Conservation (phyloP, 495 filamentous ascomycete genomes). For the Aspergillus biplanus region DNA sequence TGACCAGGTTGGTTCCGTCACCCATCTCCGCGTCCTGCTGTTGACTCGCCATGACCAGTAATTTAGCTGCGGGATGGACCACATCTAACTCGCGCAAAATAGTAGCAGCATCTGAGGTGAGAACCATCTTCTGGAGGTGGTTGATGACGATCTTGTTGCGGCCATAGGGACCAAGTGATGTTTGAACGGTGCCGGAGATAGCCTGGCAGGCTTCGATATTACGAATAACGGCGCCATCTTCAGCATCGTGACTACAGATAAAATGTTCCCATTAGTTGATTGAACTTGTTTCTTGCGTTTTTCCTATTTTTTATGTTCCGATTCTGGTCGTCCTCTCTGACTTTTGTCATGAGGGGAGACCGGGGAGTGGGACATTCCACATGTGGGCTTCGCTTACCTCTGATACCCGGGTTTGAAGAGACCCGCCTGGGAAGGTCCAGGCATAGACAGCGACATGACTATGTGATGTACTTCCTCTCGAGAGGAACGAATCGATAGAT, state of each 20-base stretch:
- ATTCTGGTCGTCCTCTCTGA: not conserved
- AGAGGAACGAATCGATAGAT: constrained; percentile 25
- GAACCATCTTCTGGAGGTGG: constrained; percentile 99
- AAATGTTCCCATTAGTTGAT: constrained; percentile 20
- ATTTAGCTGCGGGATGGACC: constrained; percentile 96
- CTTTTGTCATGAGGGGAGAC: constrained; percentile 20
- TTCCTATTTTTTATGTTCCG: not conserved
- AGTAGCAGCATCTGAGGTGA: constrained; percentile 96
- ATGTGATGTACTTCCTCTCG: constrained; percentile 32
- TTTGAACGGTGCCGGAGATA: constrained; percentile 94
- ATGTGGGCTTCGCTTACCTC: constrained; percentile 64
- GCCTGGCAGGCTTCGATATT: constrained; percentile 99
- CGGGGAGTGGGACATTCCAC: constrained; percentile 35
- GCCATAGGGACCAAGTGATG: constrained; percentile 94
- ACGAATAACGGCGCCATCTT: constrained; percentile 97
- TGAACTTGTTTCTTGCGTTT: constrained; percentile 8
- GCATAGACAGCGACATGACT: constrained; percentile 93
- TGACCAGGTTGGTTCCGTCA: constrained; percentile 97
- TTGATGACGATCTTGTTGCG: constrained; percentile 99
- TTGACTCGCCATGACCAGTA: constrained; percentile 98
- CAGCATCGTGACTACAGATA: constrained; percentile 80
- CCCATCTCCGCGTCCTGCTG: constrained; percentile 99
- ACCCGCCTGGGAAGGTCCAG: constrained; percentile 85
- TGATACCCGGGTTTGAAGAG: constrained; percentile 98
- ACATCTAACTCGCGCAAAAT: constrained; percentile 98